Evolutionary conservation across 345 rosid species (phyloP).

Genomic region (Pistacia integerrima): DNA sequence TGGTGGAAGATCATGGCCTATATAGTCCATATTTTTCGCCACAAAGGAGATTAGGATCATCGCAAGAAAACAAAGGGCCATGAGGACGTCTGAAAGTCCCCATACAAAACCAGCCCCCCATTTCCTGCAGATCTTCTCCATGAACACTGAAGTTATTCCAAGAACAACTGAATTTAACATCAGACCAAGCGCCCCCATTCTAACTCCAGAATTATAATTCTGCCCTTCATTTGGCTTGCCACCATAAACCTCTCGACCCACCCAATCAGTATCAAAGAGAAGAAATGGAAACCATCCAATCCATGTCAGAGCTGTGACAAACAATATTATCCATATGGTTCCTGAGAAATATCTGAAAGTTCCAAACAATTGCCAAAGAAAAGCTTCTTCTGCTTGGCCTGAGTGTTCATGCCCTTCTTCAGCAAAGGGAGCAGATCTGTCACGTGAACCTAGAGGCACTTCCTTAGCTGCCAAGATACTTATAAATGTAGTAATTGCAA

Average conservation of each 20-base stretch:
- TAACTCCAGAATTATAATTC: constrained; percentile 69
- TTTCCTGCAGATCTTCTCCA: constrained; percentile 95
- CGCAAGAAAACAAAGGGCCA: constrained; percentile 85
- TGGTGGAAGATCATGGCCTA: constrained; percentile 70
- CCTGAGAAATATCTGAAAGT: constrained; percentile 79
- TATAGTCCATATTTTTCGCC: constrained; percentile 54
- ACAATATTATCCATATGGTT: constrained; percentile 74
- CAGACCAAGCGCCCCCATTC: constrained; percentile 89
- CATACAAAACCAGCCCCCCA: constrained; percentile 95
- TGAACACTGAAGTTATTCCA: constrained; percentile 87
- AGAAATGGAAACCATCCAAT: constrained; percentile 93
- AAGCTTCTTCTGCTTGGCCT: constrained; percentile 69
- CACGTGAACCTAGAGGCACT: constrained; percentile 48
- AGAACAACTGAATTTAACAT: constrained; percentile 90
- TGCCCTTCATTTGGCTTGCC: constrained; percentile 78
- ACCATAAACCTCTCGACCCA: constrained; percentile 94
- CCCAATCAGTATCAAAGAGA: constrained; percentile 96
- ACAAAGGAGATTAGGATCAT: constrained; percentile 71
- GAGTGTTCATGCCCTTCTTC: constrained; percentile 54
- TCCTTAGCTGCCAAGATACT: constrained; percentile 77
- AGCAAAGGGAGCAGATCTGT: constrained; percentile 27
- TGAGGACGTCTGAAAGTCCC: constrained; percentile 82
- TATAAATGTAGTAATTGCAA: constrained; percentile 59
- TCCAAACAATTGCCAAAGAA: constrained; percentile 83
- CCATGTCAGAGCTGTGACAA: constrained; percentile 88